Percentiles rank a stretch among this genome's conserved stretches.
Evolutionary conservation across 2,329 filamentous ascomycete species (phyloP).

Genomic region (Lojkania enalia): DNA sequence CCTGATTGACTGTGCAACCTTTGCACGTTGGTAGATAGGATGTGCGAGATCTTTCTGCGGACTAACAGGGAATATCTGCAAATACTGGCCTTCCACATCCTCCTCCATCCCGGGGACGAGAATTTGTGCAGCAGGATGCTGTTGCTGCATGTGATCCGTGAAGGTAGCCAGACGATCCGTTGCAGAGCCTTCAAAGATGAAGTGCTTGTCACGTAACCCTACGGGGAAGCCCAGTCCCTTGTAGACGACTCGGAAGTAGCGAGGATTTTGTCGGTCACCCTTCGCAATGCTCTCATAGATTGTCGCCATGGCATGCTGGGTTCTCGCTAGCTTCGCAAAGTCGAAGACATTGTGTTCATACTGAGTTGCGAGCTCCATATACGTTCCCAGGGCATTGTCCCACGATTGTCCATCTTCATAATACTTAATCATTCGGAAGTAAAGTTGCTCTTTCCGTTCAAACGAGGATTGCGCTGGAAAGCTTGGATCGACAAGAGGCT

Average conservation of each 20-base stretch:
- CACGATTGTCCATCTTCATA: conserved; percentile 95
- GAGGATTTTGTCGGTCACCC: conserved; percentile 74
- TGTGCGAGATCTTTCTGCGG: conserved; percentile 81
- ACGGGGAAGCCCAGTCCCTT: conserved; percentile 85
- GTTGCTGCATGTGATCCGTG: conserved; percentile 87
- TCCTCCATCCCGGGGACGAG: conserved; percentile 70
- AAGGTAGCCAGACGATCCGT: conserved; percentile 79
- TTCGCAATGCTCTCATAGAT: conserved; percentile 88
- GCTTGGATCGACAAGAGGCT: conserved; percentile 70
- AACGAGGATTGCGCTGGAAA: conserved; percentile 85
- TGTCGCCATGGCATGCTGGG: conserved; percentile 86
- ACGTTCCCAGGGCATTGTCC: conserved; percentile 83
- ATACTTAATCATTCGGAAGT: conserved; percentile 92
- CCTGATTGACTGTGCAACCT: conserved; percentile 79
- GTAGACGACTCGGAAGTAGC: conserved; percentile 91
- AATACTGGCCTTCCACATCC: conserved; percentile 86
- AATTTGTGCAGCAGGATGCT: conserved; percentile 84
- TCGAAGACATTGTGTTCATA: conserved; percentile 91
- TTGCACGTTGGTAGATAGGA: conserved; percentile 84
- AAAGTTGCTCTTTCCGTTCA: conserved; percentile 88
- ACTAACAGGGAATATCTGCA: conserved; percentile 79
- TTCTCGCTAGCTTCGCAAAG: conserved; percentile 86
- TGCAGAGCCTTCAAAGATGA: conserved; percentile 82
- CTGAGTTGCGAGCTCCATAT: conserved; percentile 87
- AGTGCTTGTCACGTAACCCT: conserved; percentile 83